Percentiles rank a stretch among this genome's conserved stretches.
These are phyloP conservation scores for Thermomucor indicae-seudaticae DNA, from an alignment of 371 early-diverging fungal genomes.

Conservation along the genomic window DNA sequence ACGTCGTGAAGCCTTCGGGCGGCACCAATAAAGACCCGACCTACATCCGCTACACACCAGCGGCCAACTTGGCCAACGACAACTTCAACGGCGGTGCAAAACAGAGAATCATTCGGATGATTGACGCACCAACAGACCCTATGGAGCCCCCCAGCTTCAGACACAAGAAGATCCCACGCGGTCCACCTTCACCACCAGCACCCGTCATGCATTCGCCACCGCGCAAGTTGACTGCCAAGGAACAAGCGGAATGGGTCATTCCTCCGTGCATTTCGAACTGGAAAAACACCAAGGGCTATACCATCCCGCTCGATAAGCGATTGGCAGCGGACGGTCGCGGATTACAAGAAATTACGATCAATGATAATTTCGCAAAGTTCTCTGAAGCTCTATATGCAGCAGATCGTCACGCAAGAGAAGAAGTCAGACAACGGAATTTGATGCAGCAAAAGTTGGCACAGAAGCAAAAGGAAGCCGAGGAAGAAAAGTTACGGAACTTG, in stretches of 20 bases:
- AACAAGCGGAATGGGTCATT: constrained; percentile 94
- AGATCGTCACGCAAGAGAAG: constrained; percentile 91
- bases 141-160: constrained; percentile 93
- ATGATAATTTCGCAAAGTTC: constrained; percentile 94
- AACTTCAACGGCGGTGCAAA: constrained; percentile 63
- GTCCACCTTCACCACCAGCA: constrained; percentile 91
- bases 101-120: constrained; percentile 89
- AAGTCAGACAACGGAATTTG: constrained; percentile 83
- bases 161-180: constrained; percentile 87
- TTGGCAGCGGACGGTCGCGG: constrained; percentile 97
- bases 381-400: constrained; percentile 93
- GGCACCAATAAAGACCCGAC: constrained; percentile 68
- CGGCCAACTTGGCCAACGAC: constrained; percentile 53
- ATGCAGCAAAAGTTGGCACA: constrained; percentile 91
- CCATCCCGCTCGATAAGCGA: constrained; percentile 96
- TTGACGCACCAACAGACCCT: constrained; percentile 94
- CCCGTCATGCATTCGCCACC: constrained; percentile 98
- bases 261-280: constrained; percentile 98
- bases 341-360: constrained; percentile 86
- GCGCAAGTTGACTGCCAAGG: constrained; percentile 90
- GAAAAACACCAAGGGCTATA: constrained; percentile 98
- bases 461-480: constrained; percentile 92
- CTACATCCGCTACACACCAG: constrained; percentile 90
- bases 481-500: constrained; percentile 80
- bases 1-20: constrained; percentile 36